phyloP scores from a whole-genome alignment of 805 yeast genomes.

The Saccharomyces mikatae region DNA sequence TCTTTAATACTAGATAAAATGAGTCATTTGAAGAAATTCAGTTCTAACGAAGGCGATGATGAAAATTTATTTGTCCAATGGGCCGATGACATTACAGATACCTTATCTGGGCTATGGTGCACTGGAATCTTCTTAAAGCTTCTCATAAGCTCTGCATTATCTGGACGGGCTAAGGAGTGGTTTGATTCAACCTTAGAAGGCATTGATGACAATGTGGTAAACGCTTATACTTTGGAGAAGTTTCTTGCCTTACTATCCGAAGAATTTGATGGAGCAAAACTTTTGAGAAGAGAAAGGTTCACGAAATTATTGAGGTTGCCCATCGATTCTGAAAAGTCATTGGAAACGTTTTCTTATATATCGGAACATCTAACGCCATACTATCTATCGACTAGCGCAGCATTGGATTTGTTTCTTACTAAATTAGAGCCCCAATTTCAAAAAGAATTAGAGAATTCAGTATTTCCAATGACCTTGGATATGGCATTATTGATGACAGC shows the following conservation, averaged over 20 bases:
- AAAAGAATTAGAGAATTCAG: neutral
- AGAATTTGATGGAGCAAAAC: neutral
- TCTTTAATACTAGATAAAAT: neutral
- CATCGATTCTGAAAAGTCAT: neutral
- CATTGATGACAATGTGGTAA: neutral
- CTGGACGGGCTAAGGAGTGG: neutral
- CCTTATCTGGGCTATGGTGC: neutral
- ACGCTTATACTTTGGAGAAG: neutral
- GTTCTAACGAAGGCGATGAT: neutral
- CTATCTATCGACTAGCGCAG: neutral
- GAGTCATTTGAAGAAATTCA: neutral
- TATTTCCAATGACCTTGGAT: neutral
- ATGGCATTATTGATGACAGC: neutral
- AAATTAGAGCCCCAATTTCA: neutral
- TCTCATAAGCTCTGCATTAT: neutral
- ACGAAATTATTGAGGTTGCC: neutral
- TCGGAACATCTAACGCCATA: neutral
- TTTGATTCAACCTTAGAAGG: neutral
- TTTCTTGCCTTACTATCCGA: neutral
- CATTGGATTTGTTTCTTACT: neutral
- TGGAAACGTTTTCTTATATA: neutral
- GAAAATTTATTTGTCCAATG: neutral
- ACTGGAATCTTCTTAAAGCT: neutral
- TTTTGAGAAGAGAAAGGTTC: neutral
- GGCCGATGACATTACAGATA: neutral